phyloP scores from a whole-genome alignment of 2,329 filamentous ascomycete species.

The Annulohypoxylon truncatum region DNA sequence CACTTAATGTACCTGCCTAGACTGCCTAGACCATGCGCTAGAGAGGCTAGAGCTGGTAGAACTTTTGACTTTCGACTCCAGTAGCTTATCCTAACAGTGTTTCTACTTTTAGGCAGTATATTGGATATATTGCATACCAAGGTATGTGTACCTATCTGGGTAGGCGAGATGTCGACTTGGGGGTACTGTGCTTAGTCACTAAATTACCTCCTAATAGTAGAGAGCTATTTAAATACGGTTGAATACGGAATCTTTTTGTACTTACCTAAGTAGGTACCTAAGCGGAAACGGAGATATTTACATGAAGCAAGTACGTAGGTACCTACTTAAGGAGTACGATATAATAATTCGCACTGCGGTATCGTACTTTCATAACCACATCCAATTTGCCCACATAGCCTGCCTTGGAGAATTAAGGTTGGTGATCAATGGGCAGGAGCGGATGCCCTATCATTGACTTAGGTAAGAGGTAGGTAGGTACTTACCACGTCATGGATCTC shows the following conservation, averaged over 20 bases:
- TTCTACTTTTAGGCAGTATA: slow-evolving; percentile 12
- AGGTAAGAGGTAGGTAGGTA: background rate
- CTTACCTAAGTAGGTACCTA: background rate
- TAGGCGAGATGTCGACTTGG: background rate
- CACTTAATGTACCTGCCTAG: slow-evolving; percentile 21
- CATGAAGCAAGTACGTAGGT: background rate
- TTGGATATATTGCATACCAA: background rate
- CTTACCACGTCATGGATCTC: background rate
- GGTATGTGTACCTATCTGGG: background rate
- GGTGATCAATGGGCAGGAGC: too few species aligned
- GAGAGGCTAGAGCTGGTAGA: slow-evolving; percentile 17
- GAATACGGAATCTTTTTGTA: background rate
- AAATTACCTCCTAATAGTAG: background rate
- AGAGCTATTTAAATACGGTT: background rate
- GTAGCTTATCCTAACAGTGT: slow-evolving; percentile 37
- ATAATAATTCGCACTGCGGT: background rate
- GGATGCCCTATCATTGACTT: too few species aligned
- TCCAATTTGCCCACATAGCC: too few species aligned
- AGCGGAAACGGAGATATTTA: background rate
- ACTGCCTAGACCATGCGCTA: slow-evolving; percentile 9
- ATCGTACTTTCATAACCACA: background rate
- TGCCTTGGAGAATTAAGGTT: too few species aligned
- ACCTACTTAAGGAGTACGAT: background rate
- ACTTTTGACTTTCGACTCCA: slow-evolving; percentile 24
- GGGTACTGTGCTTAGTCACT: background rate